Base-by-base conservation (phyloP, 306 rosid species). In the Pyrus communis region DNA sequence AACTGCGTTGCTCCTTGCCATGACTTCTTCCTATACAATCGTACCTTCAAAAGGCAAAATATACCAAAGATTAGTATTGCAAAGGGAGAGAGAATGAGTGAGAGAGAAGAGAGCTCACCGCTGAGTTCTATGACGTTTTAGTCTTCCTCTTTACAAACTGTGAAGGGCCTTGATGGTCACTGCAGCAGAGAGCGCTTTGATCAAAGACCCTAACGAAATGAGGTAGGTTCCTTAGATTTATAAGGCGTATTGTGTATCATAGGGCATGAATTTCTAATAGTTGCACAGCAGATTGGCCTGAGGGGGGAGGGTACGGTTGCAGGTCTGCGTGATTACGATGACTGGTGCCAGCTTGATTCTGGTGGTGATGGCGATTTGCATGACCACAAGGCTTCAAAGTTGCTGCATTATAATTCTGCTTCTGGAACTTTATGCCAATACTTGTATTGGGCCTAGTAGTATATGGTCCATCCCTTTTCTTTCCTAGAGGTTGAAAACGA, bases 1-100 rank as follows among this genome's bases (percentile, higher is more conserved):
- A 64, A 82, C 67, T 61, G 25, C 69, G 23, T 61, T 54, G n/a
- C 30, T 76, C 76, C 77, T 77, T 40, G 71, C 70, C 90, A 87
- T 87, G 69, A 25, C 72, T 80, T 8, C 66, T 0, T 35, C 23
- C 11, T 31, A 70, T 22, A 43, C 75, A 57, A 42, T 18, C 17
- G 28, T 21, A 68, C 72, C 64, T 45, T 68, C 21, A 40, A 46
- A 30, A 33, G 23, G 46, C 15, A 14, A 63, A 19, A 38, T 8
- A 33, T 18, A 64, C 27, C 7, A 35, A 45, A 19, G 31, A 52
- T 61, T 40, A 46, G 10, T 22, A 19, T 51, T 13, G 23, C 11
- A 17, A 9, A 61, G 64, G 22, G 28, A 27, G 27, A n/a, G 7
- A 4, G 5, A 70, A 64, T 12, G 22, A 62, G 23, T 6, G 25